Percentiles rank a stretch among this genome's conserved stretches.
phyloP scores from a whole-genome alignment of 179 eudicot genomes.

The Heliamphora pulchella region DNA sequence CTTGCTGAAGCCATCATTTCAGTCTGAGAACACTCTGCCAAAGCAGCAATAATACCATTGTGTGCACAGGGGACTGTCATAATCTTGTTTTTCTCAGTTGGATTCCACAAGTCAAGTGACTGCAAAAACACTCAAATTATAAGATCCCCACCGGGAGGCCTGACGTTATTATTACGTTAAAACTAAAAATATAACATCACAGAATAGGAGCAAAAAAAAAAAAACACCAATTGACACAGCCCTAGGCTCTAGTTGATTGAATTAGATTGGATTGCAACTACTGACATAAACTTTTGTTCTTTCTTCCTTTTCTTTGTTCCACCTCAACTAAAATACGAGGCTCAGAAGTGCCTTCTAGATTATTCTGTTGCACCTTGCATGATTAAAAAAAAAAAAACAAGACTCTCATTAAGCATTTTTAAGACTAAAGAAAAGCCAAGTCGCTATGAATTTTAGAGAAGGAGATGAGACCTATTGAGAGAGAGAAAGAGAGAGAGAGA shows the following conservation, averaged over 20 bases:
- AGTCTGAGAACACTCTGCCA: conserved; percentile 42
- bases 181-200: background rate
- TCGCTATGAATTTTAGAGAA: too few species aligned
- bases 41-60: conserved; percentile 45
- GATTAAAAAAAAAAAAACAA: too few species aligned
- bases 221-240: background rate
- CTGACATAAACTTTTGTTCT: background rate
- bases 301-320: background rate
- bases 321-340: too few species aligned
- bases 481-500: too few species aligned
- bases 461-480: too few species aligned
- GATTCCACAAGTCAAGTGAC: conserved; percentile 64
- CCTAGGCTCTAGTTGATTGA: background rate
- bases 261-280: background rate
- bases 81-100: conserved; percentile 44
- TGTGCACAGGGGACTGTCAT: conserved; percentile 49
- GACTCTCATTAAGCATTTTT: too few species aligned
- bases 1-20: conserved; percentile 70
- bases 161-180: background rate
- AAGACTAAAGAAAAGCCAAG: too few species aligned
- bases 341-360: too few species aligned
- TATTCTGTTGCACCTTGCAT: too few species aligned
- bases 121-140: conserved; percentile 21
- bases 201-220: background rate
- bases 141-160: background rate